Evolutionary conservation across 2,329 filamentous ascomycete species (phyloP), one percentile per base, ranked within the genome.

Genomic region (Trichoderma atroviride): DNA sequence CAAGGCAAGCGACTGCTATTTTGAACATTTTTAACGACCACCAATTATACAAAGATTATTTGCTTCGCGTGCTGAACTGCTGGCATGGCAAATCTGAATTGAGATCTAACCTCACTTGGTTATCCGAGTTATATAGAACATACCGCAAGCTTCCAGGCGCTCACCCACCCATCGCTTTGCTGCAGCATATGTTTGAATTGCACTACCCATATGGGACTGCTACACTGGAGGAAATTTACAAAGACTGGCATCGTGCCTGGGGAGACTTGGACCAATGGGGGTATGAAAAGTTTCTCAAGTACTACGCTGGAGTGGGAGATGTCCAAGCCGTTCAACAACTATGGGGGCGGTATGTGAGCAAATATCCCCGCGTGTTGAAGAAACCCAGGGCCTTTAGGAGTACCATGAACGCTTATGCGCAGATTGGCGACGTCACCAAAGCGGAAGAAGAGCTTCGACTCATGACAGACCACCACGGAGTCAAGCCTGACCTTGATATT

Each of bases 331-430:
- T 87, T 3, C 78, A 80, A 55, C 77, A 78, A 7, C 72, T 88
- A 27, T 86, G 84, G 81, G 74, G 77, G 14, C 78, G 83, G 57
- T 86, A 82, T 60, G 76, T 79, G 11, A 66, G 75, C 24, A 71
- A 76, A 0, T 83, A 80, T 40, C 78, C 81, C 1, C 73, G 78
- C 13, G 72, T 80, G 13, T 69, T 82, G 9, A 71, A 74, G 29
- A 72, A 76, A 4, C 76, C 79, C 3, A 78, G 79, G 37, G 82
- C 78, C 4, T 83, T 88, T 71, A 76, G 83, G n/a, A 87, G 88
- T 57, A 81, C 94, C 3, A 82, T 96, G 52, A 88, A 91, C 72
- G 91, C 90, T 0, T 88, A 95, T 79, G 90, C 93, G 1, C 86
- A 88, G 69, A 83, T 87, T 61, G 91, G 89, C 2, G 88, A 97